phyloP scores from a whole-genome alignment of 2,329 filamentous ascomycete species.

The Ceratocystis diversiconidia region DNA sequence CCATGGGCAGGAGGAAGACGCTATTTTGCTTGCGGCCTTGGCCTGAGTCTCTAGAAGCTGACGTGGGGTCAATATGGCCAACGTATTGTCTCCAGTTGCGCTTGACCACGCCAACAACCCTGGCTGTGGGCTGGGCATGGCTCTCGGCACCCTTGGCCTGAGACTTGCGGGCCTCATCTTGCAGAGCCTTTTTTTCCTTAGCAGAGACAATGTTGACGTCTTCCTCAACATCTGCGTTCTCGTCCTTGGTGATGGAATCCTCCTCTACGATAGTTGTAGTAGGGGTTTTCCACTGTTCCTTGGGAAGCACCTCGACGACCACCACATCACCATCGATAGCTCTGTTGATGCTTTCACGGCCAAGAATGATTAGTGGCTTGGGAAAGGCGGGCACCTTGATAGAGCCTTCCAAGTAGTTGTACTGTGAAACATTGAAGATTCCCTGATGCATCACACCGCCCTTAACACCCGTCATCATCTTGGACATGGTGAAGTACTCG shows the following conservation, averaged over 20 bases:
- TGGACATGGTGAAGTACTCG: conserved; percentile 79
- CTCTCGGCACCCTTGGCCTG: conserved; percentile 66
- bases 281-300: conserved; percentile 92
- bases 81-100: conserved; percentile 98
- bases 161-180: conserved; percentile 78
- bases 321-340: conserved; percentile 85
- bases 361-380: conserved; percentile 73
- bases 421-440: conserved; percentile 88
- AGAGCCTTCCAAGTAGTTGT: conserved; percentile 93
- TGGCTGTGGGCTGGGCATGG: conserved; percentile 75
- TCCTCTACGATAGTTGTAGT: conserved; percentile 95
- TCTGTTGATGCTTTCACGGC: conserved; percentile 90
- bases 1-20: conserved; percentile 94
- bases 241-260: conserved; percentile 78
- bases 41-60: conserved; percentile 56
- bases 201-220: conserved; percentile 54
- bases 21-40: conserved; percentile 77
- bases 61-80: conserved; percentile 81
- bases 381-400: conserved; percentile 84
- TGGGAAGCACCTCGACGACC: conserved; percentile 81
- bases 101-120: conserved; percentile 82
- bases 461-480: conserved; percentile 87
- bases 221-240: conserved; percentile 69
- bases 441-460: conserved; percentile 83
- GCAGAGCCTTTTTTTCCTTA: conserved; percentile 69